These are phyloP conservation scores for Byssoonygena ceratinophila DNA, from an alignment of 2,329 filamentous ascomycete species.

Conservation along the genomic window DNA sequence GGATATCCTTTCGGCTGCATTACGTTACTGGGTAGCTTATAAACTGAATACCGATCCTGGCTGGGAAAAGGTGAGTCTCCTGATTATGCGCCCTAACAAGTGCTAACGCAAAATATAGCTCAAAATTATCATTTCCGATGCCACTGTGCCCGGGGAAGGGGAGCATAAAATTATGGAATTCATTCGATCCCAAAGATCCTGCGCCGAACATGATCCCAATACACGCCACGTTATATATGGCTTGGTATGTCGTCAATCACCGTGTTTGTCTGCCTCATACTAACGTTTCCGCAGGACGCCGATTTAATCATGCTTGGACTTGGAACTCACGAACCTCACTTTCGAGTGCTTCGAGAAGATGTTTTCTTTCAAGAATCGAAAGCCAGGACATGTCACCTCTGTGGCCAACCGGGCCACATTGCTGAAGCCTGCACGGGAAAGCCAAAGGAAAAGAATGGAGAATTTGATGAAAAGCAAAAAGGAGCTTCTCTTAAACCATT, in stretches of 20 bases:
- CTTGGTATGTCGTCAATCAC: constrained; percentile 38
- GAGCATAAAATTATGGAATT: constrained; percentile 99
- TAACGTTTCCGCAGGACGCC: constrained; percentile 51
- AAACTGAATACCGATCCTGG: constrained; percentile 94
- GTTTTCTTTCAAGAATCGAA: constrained; percentile 88
- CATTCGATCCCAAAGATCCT: constrained; percentile 81
- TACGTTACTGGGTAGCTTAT: constrained; percentile 95
- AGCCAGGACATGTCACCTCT: constrained; percentile 70
- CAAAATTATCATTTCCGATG: constrained; percentile 97
- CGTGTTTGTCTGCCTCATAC: neutral
- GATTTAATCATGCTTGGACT: constrained; percentile 98
- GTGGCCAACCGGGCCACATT: constrained; percentile 85
- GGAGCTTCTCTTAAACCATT: constrained; percentile 70
- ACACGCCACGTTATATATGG: constrained; percentile 97
- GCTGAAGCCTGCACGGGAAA: constrained; percentile 74
- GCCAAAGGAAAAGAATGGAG: constrained; percentile 64
- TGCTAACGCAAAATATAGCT: constrained; percentile 39
- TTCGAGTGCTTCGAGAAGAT: constrained; percentile 90
- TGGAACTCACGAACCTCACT: constrained; percentile 93
- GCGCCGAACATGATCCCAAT: constrained; percentile 87
- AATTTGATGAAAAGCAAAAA: constrained; percentile 72
- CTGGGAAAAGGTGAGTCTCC: constrained; percentile 59
- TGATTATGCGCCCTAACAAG: neutral
- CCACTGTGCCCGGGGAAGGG: constrained; percentile 92
- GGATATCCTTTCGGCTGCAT: constrained; percentile 80